Base-by-base conservation (phyloP, 2,329 filamentous ascomycete species). In the Boeremia exigua region DNA sequence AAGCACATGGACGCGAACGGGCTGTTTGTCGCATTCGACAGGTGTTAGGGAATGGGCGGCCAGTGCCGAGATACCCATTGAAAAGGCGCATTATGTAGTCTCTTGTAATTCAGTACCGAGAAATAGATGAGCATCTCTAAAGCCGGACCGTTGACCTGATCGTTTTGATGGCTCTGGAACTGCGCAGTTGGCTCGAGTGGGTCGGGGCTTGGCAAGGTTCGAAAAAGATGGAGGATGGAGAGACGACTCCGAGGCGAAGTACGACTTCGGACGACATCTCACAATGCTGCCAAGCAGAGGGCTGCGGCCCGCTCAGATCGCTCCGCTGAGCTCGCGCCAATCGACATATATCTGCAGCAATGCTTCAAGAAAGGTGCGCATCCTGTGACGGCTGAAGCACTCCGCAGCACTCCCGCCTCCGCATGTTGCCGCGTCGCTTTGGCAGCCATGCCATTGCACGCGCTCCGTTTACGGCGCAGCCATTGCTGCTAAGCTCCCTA, bases 211-310 rank as follows among this genome's bases (percentile, higher is more conserved):
- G 65, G 70, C 67, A 37, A 29, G 42, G 54, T 39, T 65, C 50
- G 56, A 60, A 65, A 65, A 62, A 64, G 59, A 67, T 65, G 61
- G 58, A 62, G 58, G 43, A 23, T 23, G 5, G 19, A 23, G 19
- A 23, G 19, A 23, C 19, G 42, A 25, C 23, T 32, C 53, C 17
- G 43, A 47, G 57, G 57, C 38, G 53, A 36, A 23, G 42, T 43
- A 58, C 29, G 59, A 52, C 60, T 59, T 60, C 57, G 64, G 67
- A 70, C 67, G 65, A 66, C 70, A 69, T 56, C 62, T 61, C 62
- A 73, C 68, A 54, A 81, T 81, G 79, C 75, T 81, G 72, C 77
- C 78, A 63, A 80, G 78, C 69, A 78, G 79, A 77, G 79, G 79
- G 61, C 65, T 80, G 37, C 75, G 73, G 66, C 68, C 75, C 58